Evolutionary conservation across 2,329 filamentous ascomycete species (phyloP), one percentile per base, ranked within the genome.

Genomic region (Colletotrichum sansevieriae): DNA sequence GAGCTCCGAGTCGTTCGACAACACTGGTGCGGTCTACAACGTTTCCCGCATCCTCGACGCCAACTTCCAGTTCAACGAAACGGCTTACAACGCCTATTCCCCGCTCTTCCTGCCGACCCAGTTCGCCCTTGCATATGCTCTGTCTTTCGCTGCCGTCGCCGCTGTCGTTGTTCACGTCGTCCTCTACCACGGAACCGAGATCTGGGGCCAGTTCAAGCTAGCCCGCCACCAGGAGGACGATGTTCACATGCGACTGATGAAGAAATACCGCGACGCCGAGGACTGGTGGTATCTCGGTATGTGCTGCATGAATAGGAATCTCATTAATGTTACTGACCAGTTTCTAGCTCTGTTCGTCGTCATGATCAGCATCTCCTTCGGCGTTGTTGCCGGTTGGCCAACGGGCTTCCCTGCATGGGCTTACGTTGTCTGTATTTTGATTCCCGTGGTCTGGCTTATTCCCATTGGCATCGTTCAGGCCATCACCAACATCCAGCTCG

Each of bases 61-160:
- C 4, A 81, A 89, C 71, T 79, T 83, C 63, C 81, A 85, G n/a
- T 87, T 92, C 67, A 85, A 91, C 75, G 83, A 85, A 72, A 83
- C 82, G 3, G 86, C 86, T 13, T 92, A 92, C 77, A 80, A 85
- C 70, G 80, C 81, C 22, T 92, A 92, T 76, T 92, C 90, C 20
- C 90, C 90, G 1, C 82, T 91, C 4, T 92, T 87, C 74, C 80
- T 92, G 20, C 84, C 88, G 2, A 85, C 89, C 0, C 89, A 90
- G 68, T 92, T 88, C 68, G 84, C 85, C 2, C 76, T 89, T 43
- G 80, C 82, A 8, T 89, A 92, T 72, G 90, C 89, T 1, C 79
- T 92, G 11, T 88, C 87, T 0, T 92, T 92, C 74, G 90, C 90
- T n/a, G 87, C 89, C 22, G 84, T 92, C 33, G 84, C 88, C 0